These are phyloP conservation scores for Suhomyces sp. DNA, from an alignment of 805 yeast genomes.

Conservation along the genomic window DNA sequence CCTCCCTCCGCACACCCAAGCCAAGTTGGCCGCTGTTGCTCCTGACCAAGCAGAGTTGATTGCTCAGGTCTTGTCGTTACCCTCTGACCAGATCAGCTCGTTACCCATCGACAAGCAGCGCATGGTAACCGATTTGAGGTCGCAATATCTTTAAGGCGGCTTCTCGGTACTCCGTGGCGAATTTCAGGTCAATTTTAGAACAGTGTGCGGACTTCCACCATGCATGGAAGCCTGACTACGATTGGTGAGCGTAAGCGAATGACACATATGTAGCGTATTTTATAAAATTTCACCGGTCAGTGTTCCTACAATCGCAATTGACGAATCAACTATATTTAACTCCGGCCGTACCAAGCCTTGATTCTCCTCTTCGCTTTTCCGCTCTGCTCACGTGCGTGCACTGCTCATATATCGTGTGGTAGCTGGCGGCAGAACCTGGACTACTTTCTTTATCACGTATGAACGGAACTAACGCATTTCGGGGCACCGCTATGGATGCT, in stretches of 20 bases:
- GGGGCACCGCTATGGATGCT: neutral
- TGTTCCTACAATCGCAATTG: neutral
- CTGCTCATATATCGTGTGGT: neutral
- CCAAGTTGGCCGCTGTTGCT: constrained; percentile 49
- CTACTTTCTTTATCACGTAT: neutral
- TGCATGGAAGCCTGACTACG: neutral
- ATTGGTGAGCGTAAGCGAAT: neutral
- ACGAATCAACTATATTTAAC: neutral
- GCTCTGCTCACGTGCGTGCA: neutral
- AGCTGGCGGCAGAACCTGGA: neutral
- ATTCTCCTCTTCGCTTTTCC: neutral
- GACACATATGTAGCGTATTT: neutral
- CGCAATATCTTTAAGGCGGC: constrained; percentile 45
- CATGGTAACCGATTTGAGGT: constrained; percentile 54
- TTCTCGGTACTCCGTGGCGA: neutral
- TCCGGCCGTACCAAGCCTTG: neutral
- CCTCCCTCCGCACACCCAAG: constrained; percentile 47
- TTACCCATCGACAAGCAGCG: constrained; percentile 51
- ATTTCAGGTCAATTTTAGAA: neutral
- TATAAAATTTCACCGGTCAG: neutral
- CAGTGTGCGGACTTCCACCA: neutral
- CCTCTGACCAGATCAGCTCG: constrained; percentile 47
- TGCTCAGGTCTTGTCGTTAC: constrained; percentile 50
- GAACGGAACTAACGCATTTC: neutral
- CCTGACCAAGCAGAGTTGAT: constrained; percentile 57